phyloP scores from a whole-genome alignment of 2,329 filamentous ascomycete species.

The Zymoseptoria tritici region DNA sequence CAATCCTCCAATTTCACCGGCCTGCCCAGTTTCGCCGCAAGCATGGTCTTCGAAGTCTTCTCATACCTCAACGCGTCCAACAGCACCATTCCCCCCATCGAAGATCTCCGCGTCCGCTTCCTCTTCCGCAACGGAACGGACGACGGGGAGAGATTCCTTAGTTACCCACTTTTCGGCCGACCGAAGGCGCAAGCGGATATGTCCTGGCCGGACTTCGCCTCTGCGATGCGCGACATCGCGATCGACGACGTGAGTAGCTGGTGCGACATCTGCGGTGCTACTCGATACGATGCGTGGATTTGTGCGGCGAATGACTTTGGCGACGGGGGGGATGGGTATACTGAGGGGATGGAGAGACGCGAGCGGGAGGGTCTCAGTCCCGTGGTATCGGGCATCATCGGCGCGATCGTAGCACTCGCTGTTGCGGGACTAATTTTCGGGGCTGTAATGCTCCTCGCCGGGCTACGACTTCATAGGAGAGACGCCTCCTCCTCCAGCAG shows the following conservation, averaged over 20 bases:
- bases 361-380: conserved; percentile 22
- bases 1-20: conserved; percentile 38
- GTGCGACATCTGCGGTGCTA: conserved; percentile 44
- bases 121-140: conserved; percentile 50
- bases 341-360: neutral
- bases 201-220: conserved; percentile 44
- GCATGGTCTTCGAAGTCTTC: conserved; percentile 48
- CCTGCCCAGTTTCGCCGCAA: conserved; percentile 42
- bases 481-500: neutral
- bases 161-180: conserved; percentile 47
- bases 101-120: conserved; percentile 49
- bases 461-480: conserved; percentile 39
- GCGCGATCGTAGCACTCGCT: conserved; percentile 46
- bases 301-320: conserved; percentile 40
- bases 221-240: conserved; percentile 38
- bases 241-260: conserved; percentile 43
- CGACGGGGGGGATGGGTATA: neutral
- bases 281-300: conserved; percentile 30
- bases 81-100: conserved; percentile 31
- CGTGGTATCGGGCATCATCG: conserved; percentile 49
- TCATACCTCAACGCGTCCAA: conserved; percentile 30
- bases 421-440: conserved; percentile 38
- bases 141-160: conserved; percentile 23
- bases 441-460: conserved; percentile 38
- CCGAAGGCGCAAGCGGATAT: conserved; percentile 42